Conservation (phyloP, 768 basidiomycete genomes). For the Rhizopogon rudus region DNA sequence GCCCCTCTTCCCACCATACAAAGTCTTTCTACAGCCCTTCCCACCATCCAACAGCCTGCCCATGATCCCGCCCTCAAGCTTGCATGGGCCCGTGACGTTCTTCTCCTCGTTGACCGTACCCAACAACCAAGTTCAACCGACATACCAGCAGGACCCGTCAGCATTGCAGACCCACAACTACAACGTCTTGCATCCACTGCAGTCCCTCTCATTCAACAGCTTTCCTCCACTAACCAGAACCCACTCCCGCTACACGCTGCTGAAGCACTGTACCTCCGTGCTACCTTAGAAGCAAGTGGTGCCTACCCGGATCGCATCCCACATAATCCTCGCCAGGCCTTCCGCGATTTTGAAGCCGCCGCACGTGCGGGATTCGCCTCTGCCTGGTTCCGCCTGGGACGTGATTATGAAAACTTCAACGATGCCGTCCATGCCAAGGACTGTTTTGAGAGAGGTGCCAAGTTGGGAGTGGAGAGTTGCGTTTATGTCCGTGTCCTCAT, state of each 20-base stretch:
- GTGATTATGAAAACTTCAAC: conserved; percentile 88
- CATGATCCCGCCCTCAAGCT: conserved; percentile 61
- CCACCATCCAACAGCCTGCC: conserved; percentile 46
- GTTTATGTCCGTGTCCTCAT: conserved; percentile 58
- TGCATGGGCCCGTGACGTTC: conserved; percentile 78
- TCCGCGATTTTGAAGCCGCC: conserved; percentile 83
- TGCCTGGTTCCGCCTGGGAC: conserved; percentile 91
- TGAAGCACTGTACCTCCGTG: conserved; percentile 75
- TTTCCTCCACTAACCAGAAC: conserved; percentile 37
- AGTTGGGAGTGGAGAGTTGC: conserved; percentile 70
- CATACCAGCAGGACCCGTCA: conserved; percentile 44
- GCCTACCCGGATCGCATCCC: conserved; percentile 59
- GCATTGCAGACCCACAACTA: conserved; percentile 57
- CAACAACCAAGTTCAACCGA: conserved; percentile 35
- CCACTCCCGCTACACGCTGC: conserved; percentile 43
- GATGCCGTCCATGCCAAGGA: conserved; percentile 71
- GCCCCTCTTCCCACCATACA: conserved; percentile 64
- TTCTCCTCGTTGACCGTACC: conserved; percentile 67
- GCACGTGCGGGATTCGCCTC: conserved; percentile 70
- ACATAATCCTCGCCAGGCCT: conserved; percentile 73
- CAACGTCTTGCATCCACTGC: conserved; percentile 58
- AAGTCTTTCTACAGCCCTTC: conserved; percentile 47
- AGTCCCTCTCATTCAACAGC: conserved; percentile 56
- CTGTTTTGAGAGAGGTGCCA: conserved; percentile 82
- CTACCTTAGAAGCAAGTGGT: conserved; percentile 68